Conservation (phyloP, 306 rosid species). For the Herpetospermum pedunculosum region DNA sequence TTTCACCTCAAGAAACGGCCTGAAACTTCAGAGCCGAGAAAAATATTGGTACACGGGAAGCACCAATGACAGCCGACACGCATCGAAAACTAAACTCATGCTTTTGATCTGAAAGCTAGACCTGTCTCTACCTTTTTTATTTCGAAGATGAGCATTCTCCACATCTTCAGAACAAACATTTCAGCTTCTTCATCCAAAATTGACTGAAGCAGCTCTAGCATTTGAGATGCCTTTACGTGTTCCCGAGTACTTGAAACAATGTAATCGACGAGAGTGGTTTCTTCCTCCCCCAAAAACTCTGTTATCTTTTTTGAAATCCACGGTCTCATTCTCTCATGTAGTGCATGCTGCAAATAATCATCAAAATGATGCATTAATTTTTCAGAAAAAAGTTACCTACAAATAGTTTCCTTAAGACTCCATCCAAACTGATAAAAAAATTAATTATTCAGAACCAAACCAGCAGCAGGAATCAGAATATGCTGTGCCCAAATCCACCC, state of each 20-base stretch:
- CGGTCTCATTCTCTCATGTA: slow-evolving; percentile 94
- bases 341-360: slow-evolving; percentile 45
- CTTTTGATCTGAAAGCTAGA: slow-evolving; percentile 48
- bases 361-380: background rate
- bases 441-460: background rate
- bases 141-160: slow-evolving; percentile 99
- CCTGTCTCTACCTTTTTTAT: slow-evolving; percentile 96
- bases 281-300: slow-evolving; percentile 93
- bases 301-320: slow-evolving; percentile 95
- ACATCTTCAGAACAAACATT: slow-evolving; percentile 99
- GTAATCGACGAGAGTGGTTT: slow-evolving; percentile 80
- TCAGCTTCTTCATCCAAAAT: slow-evolving; percentile 98
- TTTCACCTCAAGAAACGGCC: background rate
- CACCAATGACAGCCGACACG: background rate
- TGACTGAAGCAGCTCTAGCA: slow-evolving; percentile 87
- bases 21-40: background rate
- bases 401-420: background rate
- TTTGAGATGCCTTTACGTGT: slow-evolving; percentile 80
- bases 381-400: background rate
- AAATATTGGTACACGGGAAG: background rate
- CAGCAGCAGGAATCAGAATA: background rate
- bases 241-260: slow-evolving; percentile 90
- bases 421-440: background rate
- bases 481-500: background rate
- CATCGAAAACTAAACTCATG: slow-evolving; percentile 3